These are phyloP conservation scores for Malassezia sp. DNA, from an alignment of 1,284 basidiomycete genomes.

Conservation along the genomic window DNA sequence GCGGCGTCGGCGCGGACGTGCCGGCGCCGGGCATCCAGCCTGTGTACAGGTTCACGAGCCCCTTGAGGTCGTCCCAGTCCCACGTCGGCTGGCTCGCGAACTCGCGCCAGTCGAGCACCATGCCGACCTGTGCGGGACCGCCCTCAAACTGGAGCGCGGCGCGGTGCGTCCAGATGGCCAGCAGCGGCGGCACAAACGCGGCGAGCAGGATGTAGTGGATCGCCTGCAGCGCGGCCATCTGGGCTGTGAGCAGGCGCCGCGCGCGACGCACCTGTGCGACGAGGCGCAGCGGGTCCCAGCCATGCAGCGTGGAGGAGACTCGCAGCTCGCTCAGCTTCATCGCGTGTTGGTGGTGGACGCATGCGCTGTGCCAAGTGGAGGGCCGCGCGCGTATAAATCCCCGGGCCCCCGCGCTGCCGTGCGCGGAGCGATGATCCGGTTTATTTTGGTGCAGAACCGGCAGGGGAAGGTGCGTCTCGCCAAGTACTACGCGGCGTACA, in stretches of 20 bases:
- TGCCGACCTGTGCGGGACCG: constrained; percentile 69
- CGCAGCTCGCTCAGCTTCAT: constrained; percentile 13
- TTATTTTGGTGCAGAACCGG: constrained; percentile 87
- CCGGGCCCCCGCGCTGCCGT: not conserved
- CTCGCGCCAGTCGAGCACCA: constrained; percentile 95
- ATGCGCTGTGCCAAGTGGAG: no score
- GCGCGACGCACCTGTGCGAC: constrained; percentile 7
- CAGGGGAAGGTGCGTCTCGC: constrained; percentile 94
- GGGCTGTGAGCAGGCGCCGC: not conserved
- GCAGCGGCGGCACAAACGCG: constrained; percentile 16
- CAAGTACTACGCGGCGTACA: constrained; percentile 81
- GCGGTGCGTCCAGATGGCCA: constrained; percentile 33
- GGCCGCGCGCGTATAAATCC: not conserved
- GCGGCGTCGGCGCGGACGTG: not conserved
- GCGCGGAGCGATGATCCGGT: constrained; percentile 63
- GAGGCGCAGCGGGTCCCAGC: constrained; percentile 16
- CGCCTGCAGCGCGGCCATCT: constrained; percentile 9
- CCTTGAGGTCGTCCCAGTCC: constrained; percentile 48
- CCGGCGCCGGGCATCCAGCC: not conserved
- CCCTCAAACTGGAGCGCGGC: constrained; percentile 69
- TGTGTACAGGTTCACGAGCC: constrained; percentile 6
- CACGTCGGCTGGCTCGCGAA: constrained; percentile 58
- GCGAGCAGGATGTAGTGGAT: constrained; percentile 16
- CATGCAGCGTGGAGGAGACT: constrained; percentile 14
- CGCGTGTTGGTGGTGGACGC: not conserved